Evolutionary conservation across 805 yeast species (phyloP).

Genomic region (Saccharomycopsis schoenii): DNA sequence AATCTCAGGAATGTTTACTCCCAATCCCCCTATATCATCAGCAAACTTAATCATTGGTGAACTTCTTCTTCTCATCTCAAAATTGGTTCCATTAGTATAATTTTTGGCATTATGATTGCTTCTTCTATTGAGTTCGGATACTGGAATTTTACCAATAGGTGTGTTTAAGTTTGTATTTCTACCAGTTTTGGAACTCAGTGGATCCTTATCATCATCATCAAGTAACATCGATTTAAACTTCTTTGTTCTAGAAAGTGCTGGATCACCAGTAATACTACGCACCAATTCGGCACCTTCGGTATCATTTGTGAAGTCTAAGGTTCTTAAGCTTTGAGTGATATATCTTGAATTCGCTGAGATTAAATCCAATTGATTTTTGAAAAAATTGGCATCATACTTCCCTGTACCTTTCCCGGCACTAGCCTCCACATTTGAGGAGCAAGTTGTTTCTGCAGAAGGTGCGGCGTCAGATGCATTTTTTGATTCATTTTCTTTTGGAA

Average conservation of each 20-base stretch:
- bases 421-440: background rate
- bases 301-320: constrained; percentile 26
- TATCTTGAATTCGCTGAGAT: constrained; percentile 21
- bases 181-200: background rate
- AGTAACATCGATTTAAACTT: constrained; percentile 17
- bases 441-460: background rate
- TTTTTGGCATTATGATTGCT: background rate
- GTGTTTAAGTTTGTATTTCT: background rate
- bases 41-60: constrained; percentile 11
- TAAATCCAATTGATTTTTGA: constrained; percentile 14
- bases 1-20: background rate
- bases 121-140: constrained; percentile 6
- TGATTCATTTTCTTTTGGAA: constrained; percentile 8
- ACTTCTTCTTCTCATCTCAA: background rate
- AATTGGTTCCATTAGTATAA: background rate
- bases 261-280: constrained; percentile 31
- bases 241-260: constrained; percentile 1
- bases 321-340: constrained; percentile 20
- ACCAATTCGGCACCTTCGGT: constrained; percentile 32
- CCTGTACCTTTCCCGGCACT: constrained; percentile 1
- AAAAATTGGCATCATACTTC: constrained; percentile 14
- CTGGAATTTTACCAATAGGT: constrained; percentile 9
- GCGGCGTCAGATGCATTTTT: background rate
- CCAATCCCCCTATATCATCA: background rate
- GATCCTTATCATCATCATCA: background rate